A percentile compares a stretch with the other conserved stretches of the same genome.
Evolutionary conservation across 208 protist genomes (phyloP).

Genomic region (Leishmania guyanensis): DNA sequence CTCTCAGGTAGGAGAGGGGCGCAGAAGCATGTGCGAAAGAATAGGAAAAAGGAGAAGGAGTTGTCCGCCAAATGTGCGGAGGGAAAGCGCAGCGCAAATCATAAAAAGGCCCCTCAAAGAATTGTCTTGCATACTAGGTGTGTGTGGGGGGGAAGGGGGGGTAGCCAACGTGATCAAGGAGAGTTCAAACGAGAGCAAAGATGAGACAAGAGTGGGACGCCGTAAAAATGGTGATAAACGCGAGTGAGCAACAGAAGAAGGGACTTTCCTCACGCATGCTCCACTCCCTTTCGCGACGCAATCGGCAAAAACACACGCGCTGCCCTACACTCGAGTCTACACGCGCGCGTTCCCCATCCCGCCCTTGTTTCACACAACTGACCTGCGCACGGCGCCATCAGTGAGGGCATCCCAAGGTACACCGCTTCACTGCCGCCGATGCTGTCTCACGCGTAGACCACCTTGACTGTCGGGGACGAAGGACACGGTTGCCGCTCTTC

Average conservation of each 20-base stretch:
- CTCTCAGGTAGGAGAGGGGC: not conserved
- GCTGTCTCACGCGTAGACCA: not conserved
- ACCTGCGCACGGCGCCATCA: not conserved
- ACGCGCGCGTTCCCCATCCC: not conserved
- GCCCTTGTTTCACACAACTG: not conserved
- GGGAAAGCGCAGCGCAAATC: not conserved
- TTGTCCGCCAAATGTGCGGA: not conserved
- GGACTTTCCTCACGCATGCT: not conserved
- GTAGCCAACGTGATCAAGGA: not conserved
- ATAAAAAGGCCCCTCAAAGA: not conserved
- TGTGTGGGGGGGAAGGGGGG: not conserved
- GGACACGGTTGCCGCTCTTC: not conserved
- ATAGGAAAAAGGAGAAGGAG: constrained; percentile 22
- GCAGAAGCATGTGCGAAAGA: constrained; percentile 7
- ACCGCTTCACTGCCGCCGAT: not conserved
- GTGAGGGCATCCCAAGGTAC: not conserved
- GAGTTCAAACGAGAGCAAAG: constrained; percentile 7
- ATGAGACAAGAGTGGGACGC: constrained; percentile 7
- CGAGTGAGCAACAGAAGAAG: constrained; percentile 7
- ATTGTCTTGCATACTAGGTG: not conserved
- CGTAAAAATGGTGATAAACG: not conserved
- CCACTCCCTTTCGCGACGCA: too few relatives aligned
- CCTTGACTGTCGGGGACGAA: not conserved
- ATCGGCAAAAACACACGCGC: not conserved
- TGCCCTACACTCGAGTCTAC: not conserved